A percentile compares a stretch with the other conserved stretches of the same genome.
These are phyloP conservation scores for Wickerhamomyces bisporus DNA, from an alignment of 805 yeast genomes.

Conservation along the genomic window DNA sequence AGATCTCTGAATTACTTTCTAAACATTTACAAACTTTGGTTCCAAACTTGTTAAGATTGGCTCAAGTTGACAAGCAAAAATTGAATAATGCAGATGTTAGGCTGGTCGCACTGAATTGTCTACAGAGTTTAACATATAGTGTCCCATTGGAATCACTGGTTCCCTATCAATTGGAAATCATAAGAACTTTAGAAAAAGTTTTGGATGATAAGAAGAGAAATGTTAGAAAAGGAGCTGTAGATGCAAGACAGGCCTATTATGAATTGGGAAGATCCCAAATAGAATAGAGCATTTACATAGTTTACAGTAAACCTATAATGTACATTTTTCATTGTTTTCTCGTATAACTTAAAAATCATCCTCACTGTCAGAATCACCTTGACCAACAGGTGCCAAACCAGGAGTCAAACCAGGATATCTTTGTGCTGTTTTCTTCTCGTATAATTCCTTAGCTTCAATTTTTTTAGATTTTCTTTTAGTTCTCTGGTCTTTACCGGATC, in stretches of 20 bases:
- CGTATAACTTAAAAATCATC: constrained; percentile 16
- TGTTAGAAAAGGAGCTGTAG: constrained; percentile 73
- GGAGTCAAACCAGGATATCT: constrained; percentile 66
- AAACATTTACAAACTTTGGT: constrained; percentile 53
- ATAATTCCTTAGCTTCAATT: constrained; percentile 25
- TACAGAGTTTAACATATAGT: constrained; percentile 41
- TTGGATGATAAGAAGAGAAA: constrained; percentile 71
- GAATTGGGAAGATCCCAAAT: constrained; percentile 41
- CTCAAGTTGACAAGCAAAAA: constrained; percentile 15
- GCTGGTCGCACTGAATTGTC: constrained; percentile 49
- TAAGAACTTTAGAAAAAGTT: constrained; percentile 41
- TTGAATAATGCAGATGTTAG: constrained; percentile 47
- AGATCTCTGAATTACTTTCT: constrained; percentile 46
- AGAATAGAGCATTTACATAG: constrained; percentile 17
- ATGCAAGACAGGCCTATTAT: constrained; percentile 71
- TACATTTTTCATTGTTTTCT: too few relatives aligned
- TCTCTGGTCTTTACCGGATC: constrained; percentile 27
- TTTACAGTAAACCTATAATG: neutral
- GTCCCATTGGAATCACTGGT: constrained; percentile 37
- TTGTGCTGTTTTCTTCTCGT: constrained; percentile 24
- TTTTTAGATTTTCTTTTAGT: constrained; percentile 19
- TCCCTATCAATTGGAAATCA: constrained; percentile 46
- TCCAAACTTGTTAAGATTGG: constrained; percentile 42
- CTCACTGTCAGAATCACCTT: constrained; percentile 46
- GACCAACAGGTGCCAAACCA: constrained; percentile 79